These are phyloP conservation scores for Aspergillus ostianus DNA, from an alignment of 495 filamentous ascomycete genomes.

Conservation along the genomic window DNA sequence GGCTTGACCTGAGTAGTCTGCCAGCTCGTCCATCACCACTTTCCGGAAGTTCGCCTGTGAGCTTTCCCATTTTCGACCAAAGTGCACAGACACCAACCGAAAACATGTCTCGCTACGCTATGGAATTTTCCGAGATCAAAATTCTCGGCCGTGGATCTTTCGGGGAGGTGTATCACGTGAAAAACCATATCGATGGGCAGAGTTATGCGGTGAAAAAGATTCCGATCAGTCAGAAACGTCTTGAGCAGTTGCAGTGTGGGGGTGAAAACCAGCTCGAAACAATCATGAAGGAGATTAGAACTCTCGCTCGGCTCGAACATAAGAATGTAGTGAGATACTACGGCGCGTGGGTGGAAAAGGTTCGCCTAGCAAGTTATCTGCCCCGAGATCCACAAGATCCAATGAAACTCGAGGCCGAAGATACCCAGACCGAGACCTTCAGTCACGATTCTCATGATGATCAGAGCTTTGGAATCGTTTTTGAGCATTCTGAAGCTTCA, in stretches of 20 bases:
- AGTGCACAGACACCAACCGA: slow-evolving; percentile 20
- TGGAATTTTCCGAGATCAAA: slow-evolving; percentile 43
- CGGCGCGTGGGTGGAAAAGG: slow-evolving; percentile 51
- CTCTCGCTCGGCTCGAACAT: slow-evolving; percentile 53
- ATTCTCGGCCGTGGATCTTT: slow-evolving; percentile 53
- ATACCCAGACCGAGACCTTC: slow-evolving; percentile 12
- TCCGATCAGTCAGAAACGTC: slow-evolving; percentile 44
- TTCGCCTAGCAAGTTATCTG: slow-evolving; percentile 25
- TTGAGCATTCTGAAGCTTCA: slow-evolving; percentile 34
- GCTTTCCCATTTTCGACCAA: slow-evolving; percentile 32
- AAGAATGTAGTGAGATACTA: slow-evolving; percentile 55
- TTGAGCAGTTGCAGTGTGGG: slow-evolving; percentile 46
- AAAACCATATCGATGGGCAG: slow-evolving; percentile 50
- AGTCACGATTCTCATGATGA: slow-evolving; percentile 24
- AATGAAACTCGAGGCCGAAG: slow-evolving; percentile 21
- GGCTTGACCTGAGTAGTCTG: slow-evolving; percentile 19
- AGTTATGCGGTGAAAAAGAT: slow-evolving; percentile 56
- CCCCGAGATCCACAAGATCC: slow-evolving; percentile 16
- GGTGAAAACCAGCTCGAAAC: slow-evolving; percentile 46
- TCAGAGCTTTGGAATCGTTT: slow-evolving; percentile 43
- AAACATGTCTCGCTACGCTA: slow-evolving; percentile 38
- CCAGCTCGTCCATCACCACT: slow-evolving; percentile 27
- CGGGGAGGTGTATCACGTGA: slow-evolving; percentile 52
- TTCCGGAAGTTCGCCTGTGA: slow-evolving; percentile 36
- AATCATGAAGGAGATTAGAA: slow-evolving; percentile 54